These are phyloP conservation scores for Boletus patriciae DNA, from an alignment of 768 basidiomycete genomes.

Conservation along the genomic window DNA sequence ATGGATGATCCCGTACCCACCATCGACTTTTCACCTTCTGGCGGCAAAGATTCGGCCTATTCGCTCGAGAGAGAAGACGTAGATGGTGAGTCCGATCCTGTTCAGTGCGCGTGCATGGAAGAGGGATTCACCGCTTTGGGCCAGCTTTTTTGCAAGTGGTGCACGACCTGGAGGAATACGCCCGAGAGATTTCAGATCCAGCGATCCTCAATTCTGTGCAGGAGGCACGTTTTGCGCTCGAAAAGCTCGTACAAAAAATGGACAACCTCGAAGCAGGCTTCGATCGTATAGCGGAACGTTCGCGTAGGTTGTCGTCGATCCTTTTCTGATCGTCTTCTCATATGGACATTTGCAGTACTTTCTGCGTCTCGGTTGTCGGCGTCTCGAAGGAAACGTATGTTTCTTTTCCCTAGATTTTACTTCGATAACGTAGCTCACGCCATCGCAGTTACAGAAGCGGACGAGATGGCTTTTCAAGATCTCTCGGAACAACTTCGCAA, in stretches of 20 bases:
- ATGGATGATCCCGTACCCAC: conserved; percentile 79
- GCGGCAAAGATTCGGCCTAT: conserved; percentile 61
- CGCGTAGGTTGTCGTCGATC: conserved; percentile 49
- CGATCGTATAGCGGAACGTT: conserved; percentile 83
- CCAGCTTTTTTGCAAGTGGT: conserved; percentile 61
- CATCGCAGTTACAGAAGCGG: conserved; percentile 63
- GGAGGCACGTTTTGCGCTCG: conserved; percentile 60
- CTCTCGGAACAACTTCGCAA: conserved; percentile 65
- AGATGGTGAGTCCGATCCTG: conserved; percentile 62
- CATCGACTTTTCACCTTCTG: conserved; percentile 76
- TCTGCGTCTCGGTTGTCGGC: conserved; percentile 70
- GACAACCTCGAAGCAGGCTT: conserved; percentile 78
- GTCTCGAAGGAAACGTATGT: conserved; percentile 72
- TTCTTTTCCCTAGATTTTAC: not conserved
- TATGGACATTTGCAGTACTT: conserved; percentile 51
- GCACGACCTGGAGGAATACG: conserved; percentile 63
- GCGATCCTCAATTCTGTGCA: conserved; percentile 55
- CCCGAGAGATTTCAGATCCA: conserved; percentile 45
- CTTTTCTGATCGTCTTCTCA: not conserved
- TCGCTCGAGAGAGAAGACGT: conserved; percentile 69
- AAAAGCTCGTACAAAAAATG: conserved; percentile 74
- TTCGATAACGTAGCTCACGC: conserved; percentile 7
- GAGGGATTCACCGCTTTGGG: conserved; percentile 10
- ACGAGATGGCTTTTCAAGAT: conserved; percentile 73
- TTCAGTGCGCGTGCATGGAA: not conserved